A percentile compares a stretch with the other conserved stretches of the same genome.
Evolutionary conservation across 257 asterid species (phyloP).

Genomic region (Schizonepeta tenuifolia): DNA sequence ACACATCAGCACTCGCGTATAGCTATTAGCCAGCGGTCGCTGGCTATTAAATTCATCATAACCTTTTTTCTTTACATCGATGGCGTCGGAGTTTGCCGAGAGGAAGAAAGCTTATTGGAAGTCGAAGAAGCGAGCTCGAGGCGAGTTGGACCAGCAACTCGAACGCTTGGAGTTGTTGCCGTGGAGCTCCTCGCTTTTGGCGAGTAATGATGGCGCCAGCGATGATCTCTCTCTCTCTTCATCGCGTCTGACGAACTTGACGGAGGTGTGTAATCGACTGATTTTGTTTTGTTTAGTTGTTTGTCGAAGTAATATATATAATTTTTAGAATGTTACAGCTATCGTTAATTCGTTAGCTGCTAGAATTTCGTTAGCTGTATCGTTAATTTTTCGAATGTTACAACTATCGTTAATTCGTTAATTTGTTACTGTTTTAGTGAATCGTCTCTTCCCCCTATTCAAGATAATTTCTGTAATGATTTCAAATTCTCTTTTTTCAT

Average conservation of each 20-base stretch:
- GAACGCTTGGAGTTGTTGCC: constrained; percentile 63
- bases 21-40: too few species aligned
- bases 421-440: too few species aligned
- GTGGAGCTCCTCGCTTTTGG: constrained; percentile 68
- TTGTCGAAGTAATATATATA: background rate
- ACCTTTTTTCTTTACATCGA: too few species aligned
- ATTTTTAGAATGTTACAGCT: background rate
- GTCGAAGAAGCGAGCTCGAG: constrained; percentile 56
- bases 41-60: too few species aligned
- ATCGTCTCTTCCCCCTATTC: too few species aligned
- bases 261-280: constrained; percentile 59
- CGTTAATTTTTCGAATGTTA: too few species aligned
- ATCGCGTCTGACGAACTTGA: constrained; percentile 78
- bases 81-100: constrained; percentile 56
- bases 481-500: background rate
- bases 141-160: constrained; percentile 47
- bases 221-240: constrained; percentile 58
- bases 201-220: constrained; percentile 39
- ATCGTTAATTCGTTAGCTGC: background rate
- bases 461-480: too few species aligned
- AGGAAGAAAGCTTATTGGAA: constrained; percentile 46
- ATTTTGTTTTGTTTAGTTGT: background rate
- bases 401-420: too few species aligned
- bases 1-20: too few species aligned
- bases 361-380: background rate